phyloP scores from a whole-genome alignment of 2,329 filamentous ascomycete species.

The Ceratocystis papillata region DNA sequence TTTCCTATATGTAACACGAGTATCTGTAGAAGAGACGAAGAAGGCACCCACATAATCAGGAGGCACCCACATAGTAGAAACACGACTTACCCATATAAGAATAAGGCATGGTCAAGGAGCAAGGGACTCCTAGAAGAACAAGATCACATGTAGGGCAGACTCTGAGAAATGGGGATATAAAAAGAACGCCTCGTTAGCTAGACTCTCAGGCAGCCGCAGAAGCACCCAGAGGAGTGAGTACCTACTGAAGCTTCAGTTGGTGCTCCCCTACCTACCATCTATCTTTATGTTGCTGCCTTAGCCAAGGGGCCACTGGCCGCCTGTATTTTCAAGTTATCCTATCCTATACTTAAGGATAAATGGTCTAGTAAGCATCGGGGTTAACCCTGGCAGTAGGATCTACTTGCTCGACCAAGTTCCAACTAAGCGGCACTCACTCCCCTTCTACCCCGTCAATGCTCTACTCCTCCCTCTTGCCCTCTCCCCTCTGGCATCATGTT shows the following conservation, averaged over 20 bases:
- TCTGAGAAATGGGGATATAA: background rate
- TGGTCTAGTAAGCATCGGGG: background rate
- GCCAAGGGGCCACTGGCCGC: background rate
- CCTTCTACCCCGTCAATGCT: background rate
- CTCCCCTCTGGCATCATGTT: background rate
- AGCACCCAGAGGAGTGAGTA: background rate
- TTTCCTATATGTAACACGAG: background rate
- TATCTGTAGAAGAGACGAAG: background rate
- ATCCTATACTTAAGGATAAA: too few species aligned
- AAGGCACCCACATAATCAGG: background rate
- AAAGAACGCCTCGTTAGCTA: background rate
- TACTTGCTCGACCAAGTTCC: background rate
- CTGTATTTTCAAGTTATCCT: background rate
- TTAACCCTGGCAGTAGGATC: background rate
- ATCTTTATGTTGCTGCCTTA: slow-evolving; percentile 7
- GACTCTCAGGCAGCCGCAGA: background rate
- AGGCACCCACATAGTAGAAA: background rate
- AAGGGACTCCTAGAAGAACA: background rate
- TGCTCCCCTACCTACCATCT: background rate
- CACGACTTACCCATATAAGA: background rate
- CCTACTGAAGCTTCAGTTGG: background rate
- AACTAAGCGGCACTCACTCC: background rate
- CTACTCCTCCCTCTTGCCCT: background rate
- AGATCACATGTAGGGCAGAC: background rate
- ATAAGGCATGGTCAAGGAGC: background rate